phyloP scores from a whole-genome alignment of 148 eudicot species.

The Cornus controversa region DNA sequence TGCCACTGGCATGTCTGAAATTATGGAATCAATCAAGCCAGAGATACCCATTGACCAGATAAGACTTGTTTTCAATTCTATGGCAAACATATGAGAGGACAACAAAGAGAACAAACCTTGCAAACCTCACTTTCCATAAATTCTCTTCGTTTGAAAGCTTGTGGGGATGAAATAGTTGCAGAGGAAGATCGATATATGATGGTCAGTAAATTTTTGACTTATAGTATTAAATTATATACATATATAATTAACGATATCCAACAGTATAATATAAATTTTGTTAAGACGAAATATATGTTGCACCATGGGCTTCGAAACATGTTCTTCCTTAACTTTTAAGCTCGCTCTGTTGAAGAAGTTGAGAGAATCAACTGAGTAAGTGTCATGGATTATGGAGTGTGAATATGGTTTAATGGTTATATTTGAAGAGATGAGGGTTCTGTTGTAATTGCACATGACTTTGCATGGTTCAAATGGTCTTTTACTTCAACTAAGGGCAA shows the following conservation, averaged over 20 bases:
- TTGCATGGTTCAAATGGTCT: too few relatives aligned
- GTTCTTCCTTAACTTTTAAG: too few relatives aligned
- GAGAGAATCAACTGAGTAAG: too few relatives aligned
- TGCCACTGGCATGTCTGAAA: too few relatives aligned
- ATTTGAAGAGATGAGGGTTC: too few relatives aligned
- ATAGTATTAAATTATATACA: background rate
- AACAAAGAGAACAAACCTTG: slow-evolving; percentile 26
- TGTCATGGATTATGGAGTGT: too few relatives aligned
- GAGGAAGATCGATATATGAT: slow-evolving; percentile 15
- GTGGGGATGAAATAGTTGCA: slow-evolving; percentile 25
- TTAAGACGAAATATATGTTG: slow-evolving; percentile 3
- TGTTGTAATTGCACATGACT: too few relatives aligned
- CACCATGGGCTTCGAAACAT: too few relatives aligned
- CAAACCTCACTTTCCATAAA: slow-evolving; percentile 44
- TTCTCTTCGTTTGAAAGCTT: slow-evolving; percentile 53
- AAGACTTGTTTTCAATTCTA: slow-evolving; percentile 12
- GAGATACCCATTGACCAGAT: slow-evolving; percentile 27
- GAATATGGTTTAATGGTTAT: too few relatives aligned
- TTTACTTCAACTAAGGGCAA: too few relatives aligned
- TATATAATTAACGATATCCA: background rate
- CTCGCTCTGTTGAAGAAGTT: too few relatives aligned
- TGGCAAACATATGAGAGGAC: slow-evolving; percentile 20
- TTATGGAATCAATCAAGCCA: too few relatives aligned
- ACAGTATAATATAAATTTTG: slow-evolving; percentile 5
- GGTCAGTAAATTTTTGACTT: slow-evolving; percentile 33